Evolutionary conservation across 2,329 filamentous ascomycete genomes (phyloP).

Genomic region (Clonostachys chloroleuca): DNA sequence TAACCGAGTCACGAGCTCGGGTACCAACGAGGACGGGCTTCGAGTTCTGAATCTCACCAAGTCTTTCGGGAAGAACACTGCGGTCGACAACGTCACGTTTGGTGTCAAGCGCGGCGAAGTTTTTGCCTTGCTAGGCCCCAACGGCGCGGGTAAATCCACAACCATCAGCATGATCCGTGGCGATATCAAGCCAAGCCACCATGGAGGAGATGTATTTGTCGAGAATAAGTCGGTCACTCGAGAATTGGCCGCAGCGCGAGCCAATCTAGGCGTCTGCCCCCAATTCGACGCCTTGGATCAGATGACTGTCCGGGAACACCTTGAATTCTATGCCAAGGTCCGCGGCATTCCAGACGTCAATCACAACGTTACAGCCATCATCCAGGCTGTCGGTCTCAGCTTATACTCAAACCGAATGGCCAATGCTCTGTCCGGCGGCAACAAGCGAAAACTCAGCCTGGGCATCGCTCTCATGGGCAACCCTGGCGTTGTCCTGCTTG

Average conservation of each 20-base stretch:
- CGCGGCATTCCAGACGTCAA: slow-evolving; percentile 72
- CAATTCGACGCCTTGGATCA: slow-evolving; percentile 85
- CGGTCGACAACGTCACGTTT: slow-evolving; percentile 87
- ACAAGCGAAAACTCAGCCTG: slow-evolving; percentile 87
- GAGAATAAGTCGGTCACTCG: slow-evolving; percentile 72
- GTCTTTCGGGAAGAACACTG: slow-evolving; percentile 68
- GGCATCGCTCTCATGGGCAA: slow-evolving; percentile 93
- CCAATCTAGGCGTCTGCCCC: slow-evolving; percentile 84
- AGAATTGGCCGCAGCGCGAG: slow-evolving; percentile 66
- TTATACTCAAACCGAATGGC: slow-evolving; percentile 73
- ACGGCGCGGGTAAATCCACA: slow-evolving; percentile 87
- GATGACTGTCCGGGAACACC: slow-evolving; percentile 85
- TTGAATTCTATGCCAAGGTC: slow-evolving; percentile 82
- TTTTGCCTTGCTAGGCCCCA: slow-evolving; percentile 85
- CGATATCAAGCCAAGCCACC: slow-evolving; percentile 69
- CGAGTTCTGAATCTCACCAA: slow-evolving; percentile 80
- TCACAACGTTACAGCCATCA: slow-evolving; percentile 72
- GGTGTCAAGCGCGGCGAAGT: slow-evolving; percentile 76
- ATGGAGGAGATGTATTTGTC: slow-evolving; percentile 76
- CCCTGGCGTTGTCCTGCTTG: slow-evolving; percentile 78
- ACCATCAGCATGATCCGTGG: slow-evolving; percentile 86
- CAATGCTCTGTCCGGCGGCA: slow-evolving; percentile 77
- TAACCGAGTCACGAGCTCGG: slow-evolving; percentile 45
- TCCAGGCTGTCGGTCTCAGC: slow-evolving; percentile 75
- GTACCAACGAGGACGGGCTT: slow-evolving; percentile 55